Conservation (phyloP, 441 rosid species). For the Omphalea diandra region DNA sequence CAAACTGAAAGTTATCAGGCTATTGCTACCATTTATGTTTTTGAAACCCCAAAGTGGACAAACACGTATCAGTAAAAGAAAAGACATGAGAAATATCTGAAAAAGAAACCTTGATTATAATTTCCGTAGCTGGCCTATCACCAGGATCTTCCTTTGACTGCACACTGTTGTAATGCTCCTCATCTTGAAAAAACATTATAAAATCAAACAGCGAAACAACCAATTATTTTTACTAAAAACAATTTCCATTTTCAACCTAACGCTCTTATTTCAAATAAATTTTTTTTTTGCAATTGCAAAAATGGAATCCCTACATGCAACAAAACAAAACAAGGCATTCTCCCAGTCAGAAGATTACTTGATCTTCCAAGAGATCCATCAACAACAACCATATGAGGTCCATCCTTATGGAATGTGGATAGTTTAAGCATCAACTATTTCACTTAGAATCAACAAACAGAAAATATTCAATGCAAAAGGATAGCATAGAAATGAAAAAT, state of each 20-base stretch:
- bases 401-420: not conserved
- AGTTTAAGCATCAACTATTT: not conserved
- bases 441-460: not conserved
- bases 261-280: not conserved
- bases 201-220: constrained; percentile 10
- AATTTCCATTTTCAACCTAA: constrained; percentile 1
- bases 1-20: constrained; percentile 53
- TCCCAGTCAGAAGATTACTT: not conserved
- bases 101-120: constrained; percentile 63
- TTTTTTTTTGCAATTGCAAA: not conserved
- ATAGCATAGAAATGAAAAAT: constrained; percentile 9
- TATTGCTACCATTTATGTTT: constrained; percentile 23
- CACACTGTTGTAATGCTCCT: constrained; percentile 87
- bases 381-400: not conserved
- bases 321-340: not conserved
- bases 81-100: not conserved
- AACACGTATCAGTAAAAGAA: constrained; percentile 11
- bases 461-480: not conserved
- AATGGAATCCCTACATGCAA: not conserved
- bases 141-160: constrained; percentile 70
- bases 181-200: constrained; percentile 40
- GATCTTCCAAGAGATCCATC: constrained; percentile 2
- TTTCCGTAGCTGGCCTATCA: constrained; percentile 66
- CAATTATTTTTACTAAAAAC: not conserved
- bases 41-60: constrained; percentile 7